These are phyloP conservation scores for Henckelia pumila DNA, from an alignment of 257 asterid species.

Conservation along the genomic window DNA sequence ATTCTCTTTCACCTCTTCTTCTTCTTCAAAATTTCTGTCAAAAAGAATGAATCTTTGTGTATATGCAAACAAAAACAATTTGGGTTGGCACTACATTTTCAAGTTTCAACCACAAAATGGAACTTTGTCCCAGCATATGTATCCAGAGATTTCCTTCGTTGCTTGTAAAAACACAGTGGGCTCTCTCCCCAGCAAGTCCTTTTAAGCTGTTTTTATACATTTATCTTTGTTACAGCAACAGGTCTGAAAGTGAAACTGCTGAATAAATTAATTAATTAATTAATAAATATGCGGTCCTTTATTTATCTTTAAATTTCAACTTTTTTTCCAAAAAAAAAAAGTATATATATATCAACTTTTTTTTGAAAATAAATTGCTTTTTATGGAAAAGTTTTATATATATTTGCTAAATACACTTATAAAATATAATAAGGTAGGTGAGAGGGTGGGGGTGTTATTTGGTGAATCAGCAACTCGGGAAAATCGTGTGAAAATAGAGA, in stretches of 20 bases:
- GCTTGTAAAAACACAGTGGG: constrained; percentile 9
- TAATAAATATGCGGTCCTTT: no score
- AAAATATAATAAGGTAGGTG: no score
- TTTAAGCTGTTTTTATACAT: constrained; percentile 1
- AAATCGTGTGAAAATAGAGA: no score
- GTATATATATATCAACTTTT: no score
- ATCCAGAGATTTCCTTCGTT: constrained; percentile 14
- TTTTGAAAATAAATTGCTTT: no score
- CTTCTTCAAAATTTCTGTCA: background rate
- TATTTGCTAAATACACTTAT: no score
- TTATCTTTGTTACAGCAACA: constrained; percentile 26
- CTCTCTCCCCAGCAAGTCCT: constrained; percentile 3
- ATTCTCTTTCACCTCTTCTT: background rate
- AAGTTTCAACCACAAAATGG: constrained; percentile 7
- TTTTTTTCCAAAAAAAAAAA: no score
- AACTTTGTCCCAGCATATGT: constrained; percentile 3
- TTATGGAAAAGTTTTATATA: no score
- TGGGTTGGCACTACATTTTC: constrained; percentile 4
- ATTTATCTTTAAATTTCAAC: no score
- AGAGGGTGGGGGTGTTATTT: no score
- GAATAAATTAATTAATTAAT: constrained; percentile 9
- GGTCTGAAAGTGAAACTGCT: constrained; percentile 27
- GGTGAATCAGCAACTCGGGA: no score
- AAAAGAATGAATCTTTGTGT: constrained; percentile 15
- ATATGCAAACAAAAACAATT: constrained; percentile 16